Evolutionary conservation across 176 grass and related monocot species (phyloP), one percentile per base, ranked within the genome.

Genomic region (Musa troglodytarum): DNA sequence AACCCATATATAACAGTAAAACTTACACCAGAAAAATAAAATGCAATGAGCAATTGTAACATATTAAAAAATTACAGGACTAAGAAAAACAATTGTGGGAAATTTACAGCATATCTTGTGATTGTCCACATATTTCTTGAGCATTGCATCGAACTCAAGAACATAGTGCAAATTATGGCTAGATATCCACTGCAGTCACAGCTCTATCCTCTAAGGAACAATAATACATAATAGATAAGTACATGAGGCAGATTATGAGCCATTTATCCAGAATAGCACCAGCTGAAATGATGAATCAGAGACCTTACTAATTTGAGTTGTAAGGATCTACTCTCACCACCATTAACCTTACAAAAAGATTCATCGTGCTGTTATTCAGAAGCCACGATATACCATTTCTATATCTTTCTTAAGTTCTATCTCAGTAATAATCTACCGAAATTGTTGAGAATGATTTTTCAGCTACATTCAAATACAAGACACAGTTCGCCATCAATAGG

Each of bases 1-100:
- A 80, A 87, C 24, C 54, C 14, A 74, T 22, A 64, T 28, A 74
- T 10, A 53, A 49, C 7, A 65, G 86, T 67, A 65, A 59, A 19
- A 68, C n/a, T 24, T 72, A 52, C 49, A 24, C 23, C 1, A 49
- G 9, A 19, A 80, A 65, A 74, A 68, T 6, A 24, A 54, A 29
- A n/a, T 10, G 11, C 43, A 71, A 43, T 10, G 10, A 49, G 26
- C 19, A 54, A 22, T 10, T 62, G 81, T 22, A 78, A 51, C 15
- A 25, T 52, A 10, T 11, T 11, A 52, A 52, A 50, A 15, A 2
- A 10, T 34, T 11, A 23, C 12, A 55, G 20, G 34, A 56, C 13
- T 26, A 3, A 1, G 13, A 15, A 16, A 55, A 22, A 25, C 20
- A 72, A 52, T 21, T 23, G 22, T 13, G 12, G 69, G 1, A 76